phyloP scores from a whole-genome alignment of 352 stramenopile genomes.

The Phytopythium helicoides region DNA sequence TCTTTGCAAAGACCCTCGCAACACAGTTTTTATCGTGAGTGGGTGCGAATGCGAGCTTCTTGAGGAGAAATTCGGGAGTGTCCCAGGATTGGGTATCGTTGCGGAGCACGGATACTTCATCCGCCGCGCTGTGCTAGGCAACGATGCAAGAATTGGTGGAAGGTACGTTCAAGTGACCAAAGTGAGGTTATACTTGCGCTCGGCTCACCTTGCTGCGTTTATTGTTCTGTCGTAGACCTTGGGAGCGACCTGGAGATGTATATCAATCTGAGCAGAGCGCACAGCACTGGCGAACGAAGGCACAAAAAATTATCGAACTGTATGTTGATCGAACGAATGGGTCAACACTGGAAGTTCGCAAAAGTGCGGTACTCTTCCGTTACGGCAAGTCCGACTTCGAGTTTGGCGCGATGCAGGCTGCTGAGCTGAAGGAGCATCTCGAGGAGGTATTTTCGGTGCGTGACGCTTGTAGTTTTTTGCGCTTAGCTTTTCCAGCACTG shows the following conservation, averaged over 20 bases:
- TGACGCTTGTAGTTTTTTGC: no score
- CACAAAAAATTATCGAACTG: conserved; percentile 95
- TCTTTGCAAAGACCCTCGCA: conserved; percentile 93
- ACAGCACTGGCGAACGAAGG: conserved; percentile 93
- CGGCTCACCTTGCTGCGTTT: not conserved
- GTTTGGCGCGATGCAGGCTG: conserved; percentile 96
- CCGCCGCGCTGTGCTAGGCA: conserved; percentile 52
- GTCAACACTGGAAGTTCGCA: conserved; percentile 96
- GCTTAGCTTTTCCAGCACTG: no score
- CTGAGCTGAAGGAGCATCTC: conserved; percentile 97
- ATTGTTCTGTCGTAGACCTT: conserved; percentile 24
- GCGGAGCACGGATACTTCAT: conserved; percentile 99
- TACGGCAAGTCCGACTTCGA: conserved; percentile 98
- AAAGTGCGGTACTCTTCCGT: conserved; percentile 97
- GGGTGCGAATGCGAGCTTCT: conserved; percentile 96
- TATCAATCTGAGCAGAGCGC: conserved; percentile 50
- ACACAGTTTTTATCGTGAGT: conserved; percentile 98
- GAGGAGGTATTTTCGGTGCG: conserved; percentile 85
- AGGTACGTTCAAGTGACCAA: conserved; percentile 11
- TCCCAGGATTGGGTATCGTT: conserved; percentile 95
- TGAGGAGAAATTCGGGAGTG: conserved; percentile 91
- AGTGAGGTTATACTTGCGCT: no score
- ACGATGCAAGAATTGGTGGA: conserved; percentile 56
- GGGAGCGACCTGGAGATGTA: conserved; percentile 67
- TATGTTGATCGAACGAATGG: conserved; percentile 98